A percentile compares a stretch with the other conserved stretches of the same genome.
Conservation (phyloP, 495 filamentous ascomycete genomes). For the Tirmania nivea region DNA sequence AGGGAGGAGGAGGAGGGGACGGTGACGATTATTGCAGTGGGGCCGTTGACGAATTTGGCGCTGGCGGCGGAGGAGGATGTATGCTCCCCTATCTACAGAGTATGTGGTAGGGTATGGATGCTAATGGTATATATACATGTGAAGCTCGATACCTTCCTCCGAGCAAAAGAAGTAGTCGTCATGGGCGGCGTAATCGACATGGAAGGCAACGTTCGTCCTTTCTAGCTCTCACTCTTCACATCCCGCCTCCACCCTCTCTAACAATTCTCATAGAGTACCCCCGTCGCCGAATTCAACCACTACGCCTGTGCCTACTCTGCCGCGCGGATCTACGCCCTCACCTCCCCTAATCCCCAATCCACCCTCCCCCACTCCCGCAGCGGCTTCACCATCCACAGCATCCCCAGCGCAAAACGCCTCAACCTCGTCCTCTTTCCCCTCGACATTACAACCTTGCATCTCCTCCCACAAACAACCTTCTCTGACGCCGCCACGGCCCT, state of each 20-base stretch:
- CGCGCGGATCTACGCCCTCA: slow-evolving; percentile 73
- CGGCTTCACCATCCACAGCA: slow-evolving; percentile 2
- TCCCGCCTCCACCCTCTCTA: background rate
- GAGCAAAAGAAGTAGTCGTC: slow-evolving; percentile 74
- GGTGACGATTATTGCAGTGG: slow-evolving; percentile 72
- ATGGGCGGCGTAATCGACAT: slow-evolving; percentile 80
- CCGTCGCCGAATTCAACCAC: slow-evolving; percentile 64
- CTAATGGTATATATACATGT: too few species aligned
- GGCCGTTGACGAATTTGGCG: slow-evolving; percentile 79
- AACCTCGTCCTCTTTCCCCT: slow-evolving; percentile 68
- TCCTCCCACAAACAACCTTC: slow-evolving; percentile 40
- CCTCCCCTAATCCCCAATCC: slow-evolving; percentile 46
- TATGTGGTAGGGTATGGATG: background rate
- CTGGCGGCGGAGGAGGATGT: slow-evolving; percentile 58
- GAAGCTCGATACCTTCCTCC: slow-evolving; percentile 54
- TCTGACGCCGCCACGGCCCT: slow-evolving; percentile 29
- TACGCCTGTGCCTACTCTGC: slow-evolving; percentile 66
- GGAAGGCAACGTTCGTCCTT: slow-evolving; percentile 43
- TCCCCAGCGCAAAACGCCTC: slow-evolving; percentile 29
- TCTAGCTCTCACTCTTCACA: background rate
- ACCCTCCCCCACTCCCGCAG: slow-evolving; percentile 19
- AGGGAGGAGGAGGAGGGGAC: slow-evolving; percentile 57
- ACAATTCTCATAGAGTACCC: slow-evolving; percentile 31
- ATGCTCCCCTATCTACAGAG: background rate
- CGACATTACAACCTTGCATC: slow-evolving; percentile 65